Evolutionary conservation across 345 rosid genomes (phyloP).

Genomic region (Camelina laxa): DNA sequence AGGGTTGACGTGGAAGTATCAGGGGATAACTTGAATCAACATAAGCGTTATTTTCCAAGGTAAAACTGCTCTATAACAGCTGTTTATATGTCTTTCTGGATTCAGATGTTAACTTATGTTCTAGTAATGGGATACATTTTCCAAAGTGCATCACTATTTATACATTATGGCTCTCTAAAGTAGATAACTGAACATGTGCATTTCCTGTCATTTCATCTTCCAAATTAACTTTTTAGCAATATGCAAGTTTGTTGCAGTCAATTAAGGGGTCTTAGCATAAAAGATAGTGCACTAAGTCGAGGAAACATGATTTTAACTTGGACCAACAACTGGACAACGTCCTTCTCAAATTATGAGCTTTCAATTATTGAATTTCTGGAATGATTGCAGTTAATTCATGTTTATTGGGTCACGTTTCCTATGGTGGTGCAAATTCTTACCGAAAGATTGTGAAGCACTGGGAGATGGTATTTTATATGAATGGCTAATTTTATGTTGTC

Average conservation of each 20-base stretch:
- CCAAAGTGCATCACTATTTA: conserved; percentile 17
- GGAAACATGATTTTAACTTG: too few species aligned
- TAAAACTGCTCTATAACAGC: conserved; percentile 48
- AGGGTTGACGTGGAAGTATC: conserved; percentile 54
- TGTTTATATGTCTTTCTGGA: conserved; percentile 25
- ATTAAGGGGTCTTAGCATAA: background rate
- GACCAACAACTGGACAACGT: too few species aligned
- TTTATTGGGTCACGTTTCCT: too few species aligned
- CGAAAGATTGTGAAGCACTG: conserved; percentile 2
- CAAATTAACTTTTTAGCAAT: conserved; percentile 1
- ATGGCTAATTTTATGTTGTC: conserved; percentile 36
- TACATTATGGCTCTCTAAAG: conserved; percentile 23
- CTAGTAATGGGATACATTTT: background rate
- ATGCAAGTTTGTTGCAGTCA: conserved; percentile 7
- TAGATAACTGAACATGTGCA: conserved; percentile 3
- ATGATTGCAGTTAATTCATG: too few species aligned
- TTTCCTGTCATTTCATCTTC: conserved; percentile 18
- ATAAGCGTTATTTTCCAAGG: conserved; percentile 72
- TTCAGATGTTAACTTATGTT: conserved; percentile 26
- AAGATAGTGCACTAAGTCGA: background rate
- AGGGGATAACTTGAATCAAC: conserved; percentile 49
- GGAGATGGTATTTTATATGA: conserved; percentile 22
- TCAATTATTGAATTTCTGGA: too few species aligned
- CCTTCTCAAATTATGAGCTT: too few species aligned
- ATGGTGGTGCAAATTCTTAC: too few species aligned